Base-by-base conservation (phyloP, 2,329 filamentous ascomycete genomes). In the Helotiales sp. region DNA sequence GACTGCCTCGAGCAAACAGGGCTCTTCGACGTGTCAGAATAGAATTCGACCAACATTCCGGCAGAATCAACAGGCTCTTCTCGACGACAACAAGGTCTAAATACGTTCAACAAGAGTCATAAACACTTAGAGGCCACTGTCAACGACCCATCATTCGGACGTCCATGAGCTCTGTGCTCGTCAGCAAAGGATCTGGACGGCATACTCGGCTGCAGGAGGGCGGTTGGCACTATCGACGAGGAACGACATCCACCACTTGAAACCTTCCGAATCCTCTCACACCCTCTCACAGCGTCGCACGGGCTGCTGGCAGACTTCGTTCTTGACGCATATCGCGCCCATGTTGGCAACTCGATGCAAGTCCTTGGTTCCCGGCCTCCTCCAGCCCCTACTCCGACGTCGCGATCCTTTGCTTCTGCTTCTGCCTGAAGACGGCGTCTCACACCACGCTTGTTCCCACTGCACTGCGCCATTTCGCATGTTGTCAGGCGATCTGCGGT, bases 401-500 rank as follows among this genome's bases (percentile, higher is more conserved):
- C 51, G 48, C 48, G 30, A 51, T 51, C 48, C 48, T 22, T 17
- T n/a, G n/a, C n/a, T n/a, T 38, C 27, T 46, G 22, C 53, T 57
- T 60, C 58, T 57, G 58, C 58, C 58, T 60, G 54, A 44, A 56
- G 34, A 47, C n/a, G 40, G 36, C 36, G 56, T 42, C 42, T 48
- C 27, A 40, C 29, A 48, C 46, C 46, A 48, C 15, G 36, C 62
- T n/a, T n/a, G n/a, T n/a, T n/a, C n/a, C n/a, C n/a, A n/a, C n/a
- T n/a, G n/a, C n/a, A n/a, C n/a, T 61, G 60, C 60, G 58, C 57
- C 57, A 58, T 63, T 61, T 61, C 52, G 7, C 49, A 33, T 47
- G 49, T 38, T 53, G 57, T 62, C 61, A 65, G 63, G 59, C 59
- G 61, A 65, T 61, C 61, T 53, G 54, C 61, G 50, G 46, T 34